These are phyloP conservation scores for Pyrus bretschneideri DNA, from an alignment of 306 rosid species.

Conservation along the genomic window DNA sequence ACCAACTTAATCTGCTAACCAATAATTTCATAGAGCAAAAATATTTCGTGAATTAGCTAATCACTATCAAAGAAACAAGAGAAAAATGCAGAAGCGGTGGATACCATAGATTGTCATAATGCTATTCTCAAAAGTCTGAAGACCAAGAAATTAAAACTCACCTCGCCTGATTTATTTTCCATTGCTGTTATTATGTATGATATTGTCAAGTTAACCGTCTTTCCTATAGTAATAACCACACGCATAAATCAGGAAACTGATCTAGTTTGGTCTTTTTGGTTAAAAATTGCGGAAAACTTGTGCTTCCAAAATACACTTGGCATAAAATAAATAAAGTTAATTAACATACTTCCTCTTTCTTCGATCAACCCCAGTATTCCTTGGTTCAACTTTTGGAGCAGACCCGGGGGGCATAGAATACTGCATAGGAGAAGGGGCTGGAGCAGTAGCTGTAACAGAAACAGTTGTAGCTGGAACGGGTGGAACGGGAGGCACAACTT, in stretches of 20 bases:
- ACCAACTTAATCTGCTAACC: too few relatives aligned
- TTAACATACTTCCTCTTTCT: conserved; percentile 73
- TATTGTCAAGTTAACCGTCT: conserved; percentile 26
- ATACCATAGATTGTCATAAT: not conserved
- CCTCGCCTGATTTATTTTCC: conserved; percentile 13
- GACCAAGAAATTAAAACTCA: conserved; percentile 8
- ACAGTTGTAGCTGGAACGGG: conserved; percentile 44
- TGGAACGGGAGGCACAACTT: conserved; percentile 49
- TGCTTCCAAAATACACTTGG: not conserved
- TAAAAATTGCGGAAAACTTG: not conserved
- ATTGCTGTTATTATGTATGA: conserved; percentile 13
- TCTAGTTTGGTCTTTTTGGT: conserved; percentile 4
- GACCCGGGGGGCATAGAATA: conserved; percentile 62
- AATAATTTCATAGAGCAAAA: not conserved
- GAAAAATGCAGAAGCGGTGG: not conserved
- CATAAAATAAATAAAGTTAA: not conserved
- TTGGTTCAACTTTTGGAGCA: conserved; percentile 55
- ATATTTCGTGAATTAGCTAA: not conserved
- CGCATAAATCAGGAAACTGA: conserved; percentile 8
- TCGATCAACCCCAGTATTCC: conserved; percentile 66
- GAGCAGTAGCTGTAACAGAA: conserved; percentile 39
- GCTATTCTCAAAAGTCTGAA: not conserved
- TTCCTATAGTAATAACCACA: conserved; percentile 37
- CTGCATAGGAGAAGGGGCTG: conserved; percentile 71
- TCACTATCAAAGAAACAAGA: not conserved